Conservation (phyloP, 1,139 yeast genomes). For the Suhomyces panamericanus region DNA sequence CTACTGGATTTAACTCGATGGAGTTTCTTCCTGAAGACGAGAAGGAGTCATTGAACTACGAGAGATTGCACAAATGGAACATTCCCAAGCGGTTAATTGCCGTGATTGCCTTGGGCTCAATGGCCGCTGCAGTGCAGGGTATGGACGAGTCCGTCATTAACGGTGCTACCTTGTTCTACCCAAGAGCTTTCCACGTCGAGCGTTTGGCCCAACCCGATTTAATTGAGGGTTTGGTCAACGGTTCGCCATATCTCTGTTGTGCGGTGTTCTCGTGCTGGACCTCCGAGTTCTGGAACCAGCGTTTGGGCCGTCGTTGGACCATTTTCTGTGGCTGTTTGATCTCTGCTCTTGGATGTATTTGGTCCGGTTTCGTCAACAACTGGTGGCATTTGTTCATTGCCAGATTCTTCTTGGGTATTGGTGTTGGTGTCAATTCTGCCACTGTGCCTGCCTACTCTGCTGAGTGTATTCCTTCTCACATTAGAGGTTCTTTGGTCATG, state of each 20-base stretch:
- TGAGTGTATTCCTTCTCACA: slow-evolving; percentile 73
- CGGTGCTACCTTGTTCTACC: slow-evolving; percentile 78
- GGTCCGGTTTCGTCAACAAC: slow-evolving; percentile 71
- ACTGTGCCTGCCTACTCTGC: slow-evolving; percentile 83
- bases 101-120: slow-evolving; percentile 71
- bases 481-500: slow-evolving; percentile 82
- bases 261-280: slow-evolving; percentile 71
- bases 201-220: slow-evolving; percentile 55
- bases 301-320: slow-evolving; percentile 71
- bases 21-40: slow-evolving; percentile 59
- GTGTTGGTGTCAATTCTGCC: slow-evolving; percentile 78
- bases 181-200: slow-evolving; percentile 44
- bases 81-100: slow-evolving; percentile 60
- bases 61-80: slow-evolving; percentile 64
- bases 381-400: slow-evolving; percentile 81
- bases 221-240: slow-evolving; percentile 73
- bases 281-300: slow-evolving; percentile 64
- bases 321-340: slow-evolving; percentile 67
- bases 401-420: slow-evolving; percentile 70
- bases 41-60: slow-evolving; percentile 52
- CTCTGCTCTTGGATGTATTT: slow-evolving; percentile 67
- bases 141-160: slow-evolving; percentile 89
- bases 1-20: slow-evolving; percentile 60
- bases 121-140: slow-evolving; percentile 92
- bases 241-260: slow-evolving; percentile 80